phyloP scores from a whole-genome alignment of 805 yeast genomes.

The Candida ulmi region DNA sequence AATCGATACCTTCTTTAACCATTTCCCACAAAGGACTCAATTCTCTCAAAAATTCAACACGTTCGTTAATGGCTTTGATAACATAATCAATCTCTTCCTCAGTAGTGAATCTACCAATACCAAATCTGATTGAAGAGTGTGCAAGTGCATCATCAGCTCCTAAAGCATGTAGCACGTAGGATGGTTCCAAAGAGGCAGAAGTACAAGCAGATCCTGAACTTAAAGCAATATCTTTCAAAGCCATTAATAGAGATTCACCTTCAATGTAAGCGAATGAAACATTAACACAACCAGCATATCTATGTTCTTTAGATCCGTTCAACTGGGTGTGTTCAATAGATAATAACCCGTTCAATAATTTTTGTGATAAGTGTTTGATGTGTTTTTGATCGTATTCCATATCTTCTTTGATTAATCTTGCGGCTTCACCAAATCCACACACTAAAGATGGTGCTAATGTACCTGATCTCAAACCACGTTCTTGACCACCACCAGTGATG shows the following conservation, averaged over 20 bases:
- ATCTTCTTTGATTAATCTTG: slow-evolving; percentile 73
- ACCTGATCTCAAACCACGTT: slow-evolving; percentile 95
- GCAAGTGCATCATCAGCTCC: slow-evolving; percentile 99
- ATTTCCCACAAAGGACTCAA: slow-evolving; percentile 97
- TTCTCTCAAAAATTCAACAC: slow-evolving; percentile 88
- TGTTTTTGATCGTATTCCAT: slow-evolving; percentile 67
- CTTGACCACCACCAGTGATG: slow-evolving; percentile 98
- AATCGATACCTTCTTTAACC: slow-evolving; percentile 98
- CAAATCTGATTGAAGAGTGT: slow-evolving; percentile 96
- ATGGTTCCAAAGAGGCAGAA: slow-evolving; percentile 96
- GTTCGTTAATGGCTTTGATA: slow-evolving; percentile 76
- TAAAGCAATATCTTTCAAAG: slow-evolving; percentile 92
- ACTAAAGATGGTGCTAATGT: slow-evolving; percentile 96
- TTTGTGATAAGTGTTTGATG: slow-evolving; percentile 64
- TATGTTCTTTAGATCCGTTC: slow-evolving; percentile 73
- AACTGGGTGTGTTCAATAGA: slow-evolving; percentile 83
- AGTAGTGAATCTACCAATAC: slow-evolving; percentile 95
- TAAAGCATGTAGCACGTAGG: slow-evolving; percentile 91
- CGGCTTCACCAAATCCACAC: slow-evolving; percentile 97
- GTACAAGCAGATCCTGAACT: slow-evolving; percentile 98
- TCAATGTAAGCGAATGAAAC: slow-evolving; percentile 96
- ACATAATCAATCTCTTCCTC: slow-evolving; percentile 95
- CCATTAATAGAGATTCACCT: slow-evolving; percentile 97
- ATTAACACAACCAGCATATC: slow-evolving; percentile 93
- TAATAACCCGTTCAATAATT: slow-evolving; percentile 66